These are phyloP conservation scores for Phytophthora tubulina DNA, from an alignment of 352 stramenopile genomes.

Conservation along the genomic window DNA sequence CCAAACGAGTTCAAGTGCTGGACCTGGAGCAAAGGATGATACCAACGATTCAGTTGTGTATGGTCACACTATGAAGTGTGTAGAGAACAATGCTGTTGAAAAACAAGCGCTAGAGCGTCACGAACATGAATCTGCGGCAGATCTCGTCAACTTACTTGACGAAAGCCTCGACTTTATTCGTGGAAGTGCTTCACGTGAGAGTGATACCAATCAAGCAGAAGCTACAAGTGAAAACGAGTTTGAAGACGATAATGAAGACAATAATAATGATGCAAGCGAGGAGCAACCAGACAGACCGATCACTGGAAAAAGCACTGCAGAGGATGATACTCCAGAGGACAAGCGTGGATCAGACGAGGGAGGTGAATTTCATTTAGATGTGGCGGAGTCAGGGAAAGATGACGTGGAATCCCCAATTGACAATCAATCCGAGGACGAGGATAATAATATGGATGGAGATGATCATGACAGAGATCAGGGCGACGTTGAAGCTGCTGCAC, in stretches of 20 bases:
- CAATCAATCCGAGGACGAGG: constrained; percentile 30
- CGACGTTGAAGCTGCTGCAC: not conserved
- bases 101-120: constrained; percentile 7
- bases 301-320: not conserved
- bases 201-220: constrained; percentile 6
- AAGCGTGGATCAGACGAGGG: constrained; percentile 18
- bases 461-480: constrained; percentile 1
- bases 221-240: constrained; percentile 13
- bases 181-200: constrained; percentile 11
- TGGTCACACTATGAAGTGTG: not conserved
- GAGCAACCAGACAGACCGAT: not conserved
- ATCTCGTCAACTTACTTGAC: constrained; percentile 70
- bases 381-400: not conserved
- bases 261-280: constrained; percentile 4
- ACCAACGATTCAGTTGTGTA: not conserved
- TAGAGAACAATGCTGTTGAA: not conserved
- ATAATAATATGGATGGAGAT: constrained; percentile 5
- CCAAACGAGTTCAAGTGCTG: constrained; percentile 3
- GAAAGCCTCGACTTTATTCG: constrained; percentile 56
- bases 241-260: constrained; percentile 21
- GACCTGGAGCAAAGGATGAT: not conserved
- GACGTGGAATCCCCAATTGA: constrained; percentile 1
- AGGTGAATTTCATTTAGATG: not conserved
- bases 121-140: constrained; percentile 30
- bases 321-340: constrained; percentile 4